phyloP scores from a whole-genome alignment of 2,329 filamentous ascomycete species.

The Sporothrix brunneoviolacea region DNA sequence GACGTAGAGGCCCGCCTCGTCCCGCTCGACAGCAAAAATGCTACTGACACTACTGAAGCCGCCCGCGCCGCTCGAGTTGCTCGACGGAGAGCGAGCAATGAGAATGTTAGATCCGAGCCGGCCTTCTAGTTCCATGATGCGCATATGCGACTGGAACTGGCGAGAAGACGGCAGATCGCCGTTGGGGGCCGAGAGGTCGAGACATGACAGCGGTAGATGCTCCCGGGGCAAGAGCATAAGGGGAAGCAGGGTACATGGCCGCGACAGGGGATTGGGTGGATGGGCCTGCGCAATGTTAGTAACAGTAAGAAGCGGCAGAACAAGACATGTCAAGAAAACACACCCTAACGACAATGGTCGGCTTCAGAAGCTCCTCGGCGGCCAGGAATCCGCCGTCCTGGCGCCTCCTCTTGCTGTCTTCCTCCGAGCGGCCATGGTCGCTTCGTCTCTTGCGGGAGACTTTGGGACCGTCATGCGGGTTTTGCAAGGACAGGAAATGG shows the following conservation, averaged over 20 bases:
- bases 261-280: conserved; percentile 45
- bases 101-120: conserved; percentile 55
- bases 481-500: conserved; percentile 21
- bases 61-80: conserved; percentile 18
- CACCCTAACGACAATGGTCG: conserved; percentile 48
- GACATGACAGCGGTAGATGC: conserved; percentile 51
- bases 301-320: not conserved
- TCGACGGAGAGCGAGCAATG: conserved; percentile 52
- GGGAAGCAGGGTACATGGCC: conserved; percentile 51
- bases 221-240: conserved; percentile 58
- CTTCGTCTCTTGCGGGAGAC: conserved; percentile 19
- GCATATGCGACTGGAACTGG: conserved; percentile 55
- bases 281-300: conserved; percentile 38
- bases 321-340: not conserved
- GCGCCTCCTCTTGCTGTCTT: conserved; percentile 10
- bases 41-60: conserved; percentile 24
- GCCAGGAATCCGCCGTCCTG: conserved; percentile 23
- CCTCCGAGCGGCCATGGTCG: conserved; percentile 25
- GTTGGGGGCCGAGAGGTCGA: conserved; percentile 50
- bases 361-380: conserved; percentile 47
- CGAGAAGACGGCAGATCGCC: conserved; percentile 46
- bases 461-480: conserved; percentile 32
- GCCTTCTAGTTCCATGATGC: conserved; percentile 56
- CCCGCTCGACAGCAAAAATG: conserved; percentile 60
- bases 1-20: conserved; percentile 54